Percentiles rank a stretch among this genome's conserved stretches.
These are phyloP conservation scores for Calycina herbarum DNA, from an alignment of 2,329 filamentous ascomycete species.

Conservation along the genomic window DNA sequence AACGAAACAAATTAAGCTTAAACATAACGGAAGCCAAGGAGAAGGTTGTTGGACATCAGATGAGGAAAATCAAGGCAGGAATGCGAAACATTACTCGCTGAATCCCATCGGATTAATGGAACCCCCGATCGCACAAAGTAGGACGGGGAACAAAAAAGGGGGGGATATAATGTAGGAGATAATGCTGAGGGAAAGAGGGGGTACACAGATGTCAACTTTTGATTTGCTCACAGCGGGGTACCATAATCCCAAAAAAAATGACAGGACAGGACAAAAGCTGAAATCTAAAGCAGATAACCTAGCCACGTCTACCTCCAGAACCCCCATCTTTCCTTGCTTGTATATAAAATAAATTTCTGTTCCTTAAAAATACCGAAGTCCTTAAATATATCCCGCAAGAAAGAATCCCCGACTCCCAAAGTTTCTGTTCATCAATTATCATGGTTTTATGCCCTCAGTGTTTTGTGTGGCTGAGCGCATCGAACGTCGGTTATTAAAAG, in stretches of 20 bases:
- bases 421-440: background rate
- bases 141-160: background rate
- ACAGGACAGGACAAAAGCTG: background rate
- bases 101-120: background rate
- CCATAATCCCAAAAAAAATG: background rate
- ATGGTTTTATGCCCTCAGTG: background rate
- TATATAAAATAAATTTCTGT: background rate
- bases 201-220: constrained; percentile 4
- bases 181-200: background rate
- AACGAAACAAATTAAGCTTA: background rate
- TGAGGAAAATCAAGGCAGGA: background rate
- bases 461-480: background rate
- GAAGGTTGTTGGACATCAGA: background rate
- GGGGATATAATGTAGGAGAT: background rate
- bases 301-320: background rate
- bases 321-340: background rate
- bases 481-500: background rate
- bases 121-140: background rate
- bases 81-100: background rate
- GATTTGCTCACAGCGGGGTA: constrained; percentile 1
- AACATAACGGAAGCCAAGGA: background rate
- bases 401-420: background rate
- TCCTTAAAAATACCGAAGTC: background rate
- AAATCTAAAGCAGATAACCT: background rate
- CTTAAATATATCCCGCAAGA: background rate